A percentile compares a stretch with the other conserved stretches of the same genome.
These are phyloP conservation scores for Takashimella tepidaria DNA, from an alignment of 1,284 basidiomycete species.

Conservation along the genomic window DNA sequence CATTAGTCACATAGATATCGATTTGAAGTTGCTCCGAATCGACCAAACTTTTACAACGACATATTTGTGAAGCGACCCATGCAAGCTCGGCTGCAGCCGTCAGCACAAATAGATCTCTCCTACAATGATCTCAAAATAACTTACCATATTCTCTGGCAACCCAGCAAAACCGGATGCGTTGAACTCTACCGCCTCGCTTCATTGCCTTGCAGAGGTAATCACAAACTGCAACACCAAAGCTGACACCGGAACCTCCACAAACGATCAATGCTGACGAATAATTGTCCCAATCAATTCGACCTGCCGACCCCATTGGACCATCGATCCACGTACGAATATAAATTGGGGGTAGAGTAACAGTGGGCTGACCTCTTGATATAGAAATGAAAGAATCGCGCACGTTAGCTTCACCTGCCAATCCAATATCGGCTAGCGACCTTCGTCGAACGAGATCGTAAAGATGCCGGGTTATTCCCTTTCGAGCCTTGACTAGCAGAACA, in stretches of 20 bases:
- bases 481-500: slow-evolving; percentile 68
- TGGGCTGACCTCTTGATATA: neutral
- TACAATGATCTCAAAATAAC: slow-evolving; percentile 27
- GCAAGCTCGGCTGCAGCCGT: slow-evolving; percentile 62
- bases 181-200: slow-evolving; percentile 55
- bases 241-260: slow-evolving; percentile 73
- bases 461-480: slow-evolving; percentile 68
- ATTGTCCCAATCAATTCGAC: slow-evolving; percentile 60
- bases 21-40: slow-evolving; percentile 60
- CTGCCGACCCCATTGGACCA: slow-evolving; percentile 72
- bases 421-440: slow-evolving; percentile 42
- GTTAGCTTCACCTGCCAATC: slow-evolving; percentile 13
- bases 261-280: slow-evolving; percentile 65
- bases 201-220: slow-evolving; percentile 65
- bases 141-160: slow-evolving; percentile 72
- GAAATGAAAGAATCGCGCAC: neutral
- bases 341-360: slow-evolving; percentile 22
- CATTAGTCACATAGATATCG: slow-evolving; percentile 73
- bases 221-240: slow-evolving; percentile 67
- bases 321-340: slow-evolving; percentile 62
- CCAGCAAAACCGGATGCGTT: slow-evolving; percentile 74
- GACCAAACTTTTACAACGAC: slow-evolving; percentile 63
- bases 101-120: neutral
- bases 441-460: slow-evolving; percentile 58
- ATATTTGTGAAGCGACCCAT: slow-evolving; percentile 69